Base-by-base conservation (phyloP, 768 basidiomycete species). In the Coprinopsis sp. region DNA sequence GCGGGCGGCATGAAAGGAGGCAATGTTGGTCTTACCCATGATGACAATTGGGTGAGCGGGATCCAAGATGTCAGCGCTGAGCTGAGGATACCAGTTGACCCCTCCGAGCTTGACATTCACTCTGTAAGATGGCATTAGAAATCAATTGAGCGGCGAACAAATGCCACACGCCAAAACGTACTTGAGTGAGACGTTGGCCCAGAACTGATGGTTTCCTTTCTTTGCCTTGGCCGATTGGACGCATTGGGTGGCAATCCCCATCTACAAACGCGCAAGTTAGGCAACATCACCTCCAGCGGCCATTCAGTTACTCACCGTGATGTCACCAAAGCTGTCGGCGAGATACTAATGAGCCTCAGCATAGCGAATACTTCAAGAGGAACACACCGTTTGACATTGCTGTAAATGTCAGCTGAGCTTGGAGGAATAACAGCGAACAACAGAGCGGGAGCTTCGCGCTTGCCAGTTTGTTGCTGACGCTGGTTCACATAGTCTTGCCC, bases 81-180 rank as follows among this genome's bases (percentile, higher is more conserved):
- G 69, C 0, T 72, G 64, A 0, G 87, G 88, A 24, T 91, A 71
- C 1, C 79, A 77, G 58, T 91, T 91, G 59, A 90, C 84, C 1
- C 89, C 89, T 12, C 88, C 89, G 0, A 91, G 70, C 60, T 91
- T 91, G 16, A 88, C 88, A 50, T 91, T 91, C 54, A 91, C 73
- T 60, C 87, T 91, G 50, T 8, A 47, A 25, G 18, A 16, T n/a
- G n/a, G n/a, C 19, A 18, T 41, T 19, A 21, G 29, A 43, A 46
- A 48, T 21, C 18, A 47, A 39, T 24, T 28, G 40, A 24, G 49
- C 40, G 22, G 23, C 21, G 7, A 30, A 46, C 12, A 21, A 34
- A 10, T 33, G 30, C 33, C 14, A 8, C 21, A 33, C 8, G 28
- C 21, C 23, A 18, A 14, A 33, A 63, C 76, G 54, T 45, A 87